Percentiles rank a stretch among this genome's conserved stretches.
Conservation (phyloP, 2,329 filamentous ascomycete genomes). For the Lachnellula hyalina region DNA sequence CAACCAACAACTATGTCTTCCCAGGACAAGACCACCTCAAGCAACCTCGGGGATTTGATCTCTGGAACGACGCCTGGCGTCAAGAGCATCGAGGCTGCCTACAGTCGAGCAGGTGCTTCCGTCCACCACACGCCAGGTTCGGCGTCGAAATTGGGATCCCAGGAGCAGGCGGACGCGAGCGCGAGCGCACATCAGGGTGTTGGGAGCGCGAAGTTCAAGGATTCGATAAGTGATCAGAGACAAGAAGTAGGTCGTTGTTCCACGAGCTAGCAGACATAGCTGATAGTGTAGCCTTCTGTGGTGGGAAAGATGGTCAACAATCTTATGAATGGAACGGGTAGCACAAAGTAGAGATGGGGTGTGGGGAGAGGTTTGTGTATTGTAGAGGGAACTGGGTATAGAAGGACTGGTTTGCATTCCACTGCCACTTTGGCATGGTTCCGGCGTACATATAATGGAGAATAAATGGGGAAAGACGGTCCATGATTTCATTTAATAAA, state of each 20-base stretch:
- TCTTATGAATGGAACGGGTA: slow-evolving; percentile 18
- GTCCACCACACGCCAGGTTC: slow-evolving; percentile 19
- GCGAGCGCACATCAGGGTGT: slow-evolving; percentile 10
- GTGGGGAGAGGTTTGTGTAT: background rate
- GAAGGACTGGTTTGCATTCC: background rate
- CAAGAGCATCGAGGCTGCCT: slow-evolving; percentile 22
- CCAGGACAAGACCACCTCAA: background rate
- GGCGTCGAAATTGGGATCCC: slow-evolving; percentile 15
- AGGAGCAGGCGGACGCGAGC: slow-evolving; percentile 11
- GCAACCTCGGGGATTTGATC: slow-evolving; percentile 1
- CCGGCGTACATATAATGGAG: background rate
- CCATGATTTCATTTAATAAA: background rate
- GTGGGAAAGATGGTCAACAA: slow-evolving; percentile 23
- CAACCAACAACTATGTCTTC: background rate
- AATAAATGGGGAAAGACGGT: background rate
- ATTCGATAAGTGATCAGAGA: slow-evolving; percentile 13
- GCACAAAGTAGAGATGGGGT: slow-evolving; percentile 13
- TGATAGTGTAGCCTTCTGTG: slow-evolving; percentile 6
- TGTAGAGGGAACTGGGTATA: background rate
- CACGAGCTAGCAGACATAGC: background rate
- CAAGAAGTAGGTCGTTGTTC: slow-evolving; percentile 12
- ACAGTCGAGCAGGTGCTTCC: slow-evolving; percentile 19
- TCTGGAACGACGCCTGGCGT: slow-evolving; percentile 14
- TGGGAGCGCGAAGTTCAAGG: slow-evolving; percentile 17
- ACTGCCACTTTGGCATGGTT: background rate